Base-by-base conservation (phyloP, 2,329 filamentous ascomycete genomes). In the Remersonia thermophila region DNA sequence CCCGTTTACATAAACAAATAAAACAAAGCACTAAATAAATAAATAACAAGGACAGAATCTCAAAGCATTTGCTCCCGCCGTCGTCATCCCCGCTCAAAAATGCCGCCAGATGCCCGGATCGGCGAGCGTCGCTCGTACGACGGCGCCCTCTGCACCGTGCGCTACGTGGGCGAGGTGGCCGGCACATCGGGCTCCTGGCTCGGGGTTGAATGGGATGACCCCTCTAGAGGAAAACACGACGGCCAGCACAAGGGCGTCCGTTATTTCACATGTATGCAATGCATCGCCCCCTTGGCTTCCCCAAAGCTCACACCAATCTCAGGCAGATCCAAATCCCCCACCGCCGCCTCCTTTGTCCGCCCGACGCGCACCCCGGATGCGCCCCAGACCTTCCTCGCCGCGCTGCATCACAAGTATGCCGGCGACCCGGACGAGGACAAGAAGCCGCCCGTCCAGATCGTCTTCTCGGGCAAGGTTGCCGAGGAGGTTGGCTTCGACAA, bases 401-500 rank as follows among this genome's bases (percentile, higher is more conserved):
- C 85, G 3, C 63, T 95, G 36, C 73, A 73, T 41, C 71, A 77
- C 49, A 98, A 95, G 62, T 98, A 98, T 55, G 83, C 80, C 3
- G 71, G 76, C 3, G 72, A 79, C 39, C 55, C 60, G 11, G 50
- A 55, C 7, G 49, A 55, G 18, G 41, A 47, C 26, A 23, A 23
- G 20, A 23, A 23, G 32, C 42, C 42, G 10, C 55, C 60, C 7
- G 65, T 67, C 33, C 66, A 73, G 33, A 80, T 93, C 43, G 61
- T 67, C 37, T 80, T 67, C 68, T 93, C 66, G 61, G 83, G 59
- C 27, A 96, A 96, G 59, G 72, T 87, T 13, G 89, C 84, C 4
- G 82, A 96, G 60, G 89, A 96, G 60, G 75, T 96, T 25, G 91
- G 91, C 20, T 96, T 96, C 49, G 86, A 93, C 48, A 95, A 95